These are phyloP conservation scores for Backusella australiensis DNA, from an alignment of 192 early-diverging fungal species.

Conservation along the genomic window DNA sequence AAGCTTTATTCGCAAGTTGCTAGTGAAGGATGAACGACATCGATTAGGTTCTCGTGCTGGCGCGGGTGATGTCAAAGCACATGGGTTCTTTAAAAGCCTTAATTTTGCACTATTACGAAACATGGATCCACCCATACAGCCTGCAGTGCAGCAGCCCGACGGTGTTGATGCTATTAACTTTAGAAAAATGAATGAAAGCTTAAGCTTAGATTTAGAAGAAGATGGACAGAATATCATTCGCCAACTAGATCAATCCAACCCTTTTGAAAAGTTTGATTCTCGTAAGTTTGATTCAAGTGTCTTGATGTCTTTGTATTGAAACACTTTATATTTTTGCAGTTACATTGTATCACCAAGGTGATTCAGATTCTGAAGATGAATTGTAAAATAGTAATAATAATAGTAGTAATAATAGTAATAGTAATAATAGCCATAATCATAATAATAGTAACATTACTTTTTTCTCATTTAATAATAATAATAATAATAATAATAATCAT, in stretches of 20 bases:
- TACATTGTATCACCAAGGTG: slow-evolving; percentile 57
- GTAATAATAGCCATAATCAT: no score
- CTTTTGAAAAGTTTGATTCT: slow-evolving; percentile 61
- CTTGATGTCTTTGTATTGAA: neutral
- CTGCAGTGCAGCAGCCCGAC: slow-evolving; percentile 45
- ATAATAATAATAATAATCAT: no score
- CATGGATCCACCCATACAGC: slow-evolving; percentile 82
- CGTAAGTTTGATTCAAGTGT: slow-evolving; percentile 27
- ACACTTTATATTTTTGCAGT: slow-evolving; percentile 34
- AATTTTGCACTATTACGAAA: slow-evolving; percentile 94
- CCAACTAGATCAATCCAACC: slow-evolving; percentile 36
- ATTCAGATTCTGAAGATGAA: slow-evolving; percentile 37
- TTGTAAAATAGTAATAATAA: neutral
- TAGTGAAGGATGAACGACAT: slow-evolving; percentile 88
- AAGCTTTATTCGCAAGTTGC: slow-evolving; percentile 75
- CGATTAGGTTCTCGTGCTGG: slow-evolving; percentile 87
- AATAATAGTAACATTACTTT: no score
- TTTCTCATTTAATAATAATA: no score
- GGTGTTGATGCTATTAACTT: slow-evolving; percentile 71
- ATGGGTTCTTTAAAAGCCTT: slow-evolving; percentile 86
- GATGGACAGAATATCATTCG: slow-evolving; percentile 41
- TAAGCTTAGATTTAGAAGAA: slow-evolving; percentile 63
- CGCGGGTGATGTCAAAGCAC: slow-evolving; percentile 90
- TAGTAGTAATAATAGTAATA: neutral
- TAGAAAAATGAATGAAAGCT: slow-evolving; percentile 58